Base-by-base conservation (phyloP, 768 basidiomycete genomes). In the Tremella fuciformis region DNA sequence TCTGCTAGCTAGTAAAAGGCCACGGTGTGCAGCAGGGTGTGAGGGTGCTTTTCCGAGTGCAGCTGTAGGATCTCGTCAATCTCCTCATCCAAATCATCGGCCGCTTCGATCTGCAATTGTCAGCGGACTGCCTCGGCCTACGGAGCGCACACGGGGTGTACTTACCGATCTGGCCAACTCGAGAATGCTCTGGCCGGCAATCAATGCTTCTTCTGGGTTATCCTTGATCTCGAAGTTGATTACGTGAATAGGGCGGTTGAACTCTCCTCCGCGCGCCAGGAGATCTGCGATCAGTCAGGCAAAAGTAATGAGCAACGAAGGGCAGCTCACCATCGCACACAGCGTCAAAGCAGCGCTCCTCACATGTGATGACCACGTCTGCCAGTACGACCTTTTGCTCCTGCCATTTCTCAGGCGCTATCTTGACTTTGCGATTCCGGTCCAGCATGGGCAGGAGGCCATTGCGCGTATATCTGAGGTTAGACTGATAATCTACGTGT, bases 221-320 rank as follows among this genome's bases (percentile, higher is more conserved):
- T 99, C 96, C 80, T 89, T 96, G 78, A 98, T 98, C 74, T 99
- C 96, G 60, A 98, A 84, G 77, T 99, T 99, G 71, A 99, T 89
- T 42, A 99, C 77, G 77, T 99, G 96, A 16, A 98, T 91, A 1
- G 93, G 88, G 60, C 86, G 86, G 79, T 91, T 97, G 71, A 85
- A 86, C 57, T 98, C 93, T 3, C 96, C 90, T 25, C 91, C 92
- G 65, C 90, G 84, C 29, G 82, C 78, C 58, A 98, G 80, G 13
- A 99, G 80, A 79, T 99, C 96, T 77, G 59, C 4, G 29, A 34
- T 34, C 29, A 34, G 29, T 34, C 29, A 4, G 29, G 29, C 6
- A 34, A n/a, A n/a, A n/a, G 3, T 6, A 22, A 21, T 13, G 34
- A 16, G 16, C 8, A 13, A 25, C n/a, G 1, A 8, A 57, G 60